Conservation (phyloP, 176 grass and related monocot species). For the Typha latifolia region DNA sequence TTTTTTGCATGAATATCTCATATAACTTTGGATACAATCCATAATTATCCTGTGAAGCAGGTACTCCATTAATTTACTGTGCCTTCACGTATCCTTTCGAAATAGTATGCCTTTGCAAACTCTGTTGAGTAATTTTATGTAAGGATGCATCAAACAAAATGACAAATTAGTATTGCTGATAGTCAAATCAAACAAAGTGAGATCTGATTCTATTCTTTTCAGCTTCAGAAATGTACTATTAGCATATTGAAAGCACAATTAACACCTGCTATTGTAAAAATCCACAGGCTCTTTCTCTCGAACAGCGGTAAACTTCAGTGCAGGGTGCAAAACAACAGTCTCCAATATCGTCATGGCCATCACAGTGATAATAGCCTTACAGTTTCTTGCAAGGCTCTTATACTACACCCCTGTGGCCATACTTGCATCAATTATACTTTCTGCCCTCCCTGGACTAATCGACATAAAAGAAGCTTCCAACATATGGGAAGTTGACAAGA, state of each 20-base stretch:
- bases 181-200: too few species aligned
- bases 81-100: too few species aligned
- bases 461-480: slow-evolving; percentile 63
- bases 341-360: slow-evolving; percentile 90
- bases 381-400: slow-evolving; percentile 64
- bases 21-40: too few species aligned
- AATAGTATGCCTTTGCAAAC: too few species aligned
- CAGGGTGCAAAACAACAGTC: slow-evolving; percentile 61
- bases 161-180: too few species aligned
- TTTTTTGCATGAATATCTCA: too few species aligned
- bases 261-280: background rate
- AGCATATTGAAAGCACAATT: background rate
- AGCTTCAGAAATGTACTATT: too few species aligned
- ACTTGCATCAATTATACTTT: slow-evolving; percentile 88
- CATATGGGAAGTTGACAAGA: slow-evolving; percentile 90
- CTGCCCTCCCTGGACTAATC: slow-evolving; percentile 79
- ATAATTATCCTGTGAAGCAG: too few species aligned
- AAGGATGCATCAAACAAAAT: too few species aligned
- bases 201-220: too few species aligned
- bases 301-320: slow-evolving; percentile 86
- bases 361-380: slow-evolving; percentile 56
- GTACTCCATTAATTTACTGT: too few species aligned
- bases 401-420: slow-evolving; percentile 94
- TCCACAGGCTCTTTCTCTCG: slow-evolving; percentile 82
- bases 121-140: too few species aligned